Evolutionary conservation across 345 rosid genomes (phyloP).

Genomic region (Streptanthus diversifolius): DNA sequence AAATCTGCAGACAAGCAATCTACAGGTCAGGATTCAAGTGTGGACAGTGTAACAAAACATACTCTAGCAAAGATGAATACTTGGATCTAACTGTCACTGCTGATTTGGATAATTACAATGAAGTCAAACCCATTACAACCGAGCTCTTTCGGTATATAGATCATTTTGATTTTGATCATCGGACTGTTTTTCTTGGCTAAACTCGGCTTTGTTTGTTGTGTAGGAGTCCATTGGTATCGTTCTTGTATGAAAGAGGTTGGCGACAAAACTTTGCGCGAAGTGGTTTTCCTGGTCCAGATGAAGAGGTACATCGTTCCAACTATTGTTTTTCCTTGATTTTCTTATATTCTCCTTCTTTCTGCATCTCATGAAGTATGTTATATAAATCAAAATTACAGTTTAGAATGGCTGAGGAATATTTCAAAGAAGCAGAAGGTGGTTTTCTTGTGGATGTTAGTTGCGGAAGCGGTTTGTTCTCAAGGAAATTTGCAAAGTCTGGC

Average conservation of each 20-base stretch:
- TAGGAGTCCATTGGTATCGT: constrained; percentile 94
- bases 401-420: constrained; percentile 87
- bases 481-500: constrained; percentile 77
- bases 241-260: constrained; percentile 95
- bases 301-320: constrained; percentile 50
- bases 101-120: constrained; percentile 58
- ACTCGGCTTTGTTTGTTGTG: background rate
- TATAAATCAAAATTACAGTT: constrained; percentile 51
- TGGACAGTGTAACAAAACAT: constrained; percentile 66
- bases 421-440: constrained; percentile 73
- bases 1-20: constrained; percentile 64
- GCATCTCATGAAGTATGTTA: background rate
- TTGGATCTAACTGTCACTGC: constrained; percentile 81
- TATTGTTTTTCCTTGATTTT: background rate
- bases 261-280: constrained; percentile 71
- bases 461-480: constrained; percentile 90
- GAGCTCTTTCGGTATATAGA: constrained; percentile 73
- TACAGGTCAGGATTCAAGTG: constrained; percentile 93
- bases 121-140: constrained; percentile 63
- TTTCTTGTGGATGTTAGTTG: constrained; percentile 90
- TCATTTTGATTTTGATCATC: background rate
- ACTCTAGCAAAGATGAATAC: constrained; percentile 75
- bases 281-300: constrained; percentile 94
- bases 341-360: background rate
- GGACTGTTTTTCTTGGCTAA: background rate